Percentiles rank a stretch among this genome's conserved stretches.
Evolutionary conservation across 2,329 filamentous ascomycete species (phyloP).

Genomic region (Talaromyces sp.): DNA sequence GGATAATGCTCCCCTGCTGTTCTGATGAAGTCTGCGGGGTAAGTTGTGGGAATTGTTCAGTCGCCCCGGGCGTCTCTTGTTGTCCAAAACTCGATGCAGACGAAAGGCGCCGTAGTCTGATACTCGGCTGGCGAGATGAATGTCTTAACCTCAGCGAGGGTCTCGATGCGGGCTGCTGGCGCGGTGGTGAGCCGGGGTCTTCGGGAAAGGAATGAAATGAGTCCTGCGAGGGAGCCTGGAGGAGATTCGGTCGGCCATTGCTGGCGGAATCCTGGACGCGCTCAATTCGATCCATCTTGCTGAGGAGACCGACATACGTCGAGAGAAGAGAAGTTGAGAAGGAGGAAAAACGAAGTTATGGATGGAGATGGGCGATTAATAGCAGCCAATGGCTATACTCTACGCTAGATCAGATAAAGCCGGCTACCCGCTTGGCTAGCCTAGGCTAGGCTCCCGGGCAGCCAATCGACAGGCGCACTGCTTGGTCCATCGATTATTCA

Average conservation of each 20-base stretch:
- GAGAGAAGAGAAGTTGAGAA: neutral
- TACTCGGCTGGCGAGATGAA: slow-evolving; percentile 18
- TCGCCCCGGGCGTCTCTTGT: neutral
- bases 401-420: neutral
- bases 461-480: neutral
- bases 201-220: slow-evolving; percentile 17
- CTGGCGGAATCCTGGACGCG: slow-evolving; percentile 22
- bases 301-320: neutral
- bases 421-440: neutral
- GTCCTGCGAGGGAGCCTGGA: slow-evolving; percentile 13
- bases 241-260: slow-evolving; percentile 9
- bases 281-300: slow-evolving; percentile 37
- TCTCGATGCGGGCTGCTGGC: neutral
- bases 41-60: neutral
- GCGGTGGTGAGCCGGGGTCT: neutral
- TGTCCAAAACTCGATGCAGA: slow-evolving; percentile 11
- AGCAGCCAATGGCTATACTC: neutral
- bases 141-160: neutral
- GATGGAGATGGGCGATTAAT: neutral
- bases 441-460: neutral
- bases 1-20: neutral
- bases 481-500: neutral
- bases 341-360: neutral
- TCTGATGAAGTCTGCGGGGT: neutral
- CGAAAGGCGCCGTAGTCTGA: slow-evolving; percentile 19